These are phyloP conservation scores for Claviceps sp. DNA, from an alignment of 2,329 filamentous ascomycete species.

Conservation along the genomic window DNA sequence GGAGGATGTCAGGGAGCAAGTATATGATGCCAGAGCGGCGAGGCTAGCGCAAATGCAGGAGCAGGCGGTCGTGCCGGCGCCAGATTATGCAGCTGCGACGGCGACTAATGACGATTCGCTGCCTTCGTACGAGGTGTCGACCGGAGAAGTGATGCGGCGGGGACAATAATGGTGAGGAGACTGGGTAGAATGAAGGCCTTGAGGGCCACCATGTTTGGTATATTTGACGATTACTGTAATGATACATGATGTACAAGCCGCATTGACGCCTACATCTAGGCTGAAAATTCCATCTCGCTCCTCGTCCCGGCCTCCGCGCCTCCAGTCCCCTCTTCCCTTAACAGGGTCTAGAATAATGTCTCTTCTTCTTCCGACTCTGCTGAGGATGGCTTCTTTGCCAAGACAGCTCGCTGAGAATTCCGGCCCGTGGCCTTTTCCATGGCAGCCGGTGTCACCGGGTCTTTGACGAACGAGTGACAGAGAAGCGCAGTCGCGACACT, in stretches of 20 bases:
- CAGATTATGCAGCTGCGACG: neutral
- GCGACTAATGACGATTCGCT: neutral
- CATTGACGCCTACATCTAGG: neutral
- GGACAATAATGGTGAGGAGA: neutral
- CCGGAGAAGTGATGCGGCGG: neutral
- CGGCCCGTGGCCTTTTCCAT: neutral
- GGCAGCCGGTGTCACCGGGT: neutral
- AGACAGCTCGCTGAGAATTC: neutral
- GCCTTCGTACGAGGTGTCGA: neutral
- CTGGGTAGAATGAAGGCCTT: neutral
- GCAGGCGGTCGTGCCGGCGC: neutral
- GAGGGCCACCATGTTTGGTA: neutral
- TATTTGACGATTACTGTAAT: neutral
- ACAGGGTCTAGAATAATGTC: neutral
- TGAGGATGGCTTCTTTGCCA: neutral
- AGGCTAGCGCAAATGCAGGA: neutral
- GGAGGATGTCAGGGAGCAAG: neutral
- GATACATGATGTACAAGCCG: neutral
- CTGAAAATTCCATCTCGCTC: neutral
- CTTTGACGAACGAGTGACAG: slow-evolving; percentile 52
- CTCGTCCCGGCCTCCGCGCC: too few species aligned
- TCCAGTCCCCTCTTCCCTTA: neutral
- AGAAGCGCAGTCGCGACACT: slow-evolving; percentile 75
- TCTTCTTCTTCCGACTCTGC: neutral
- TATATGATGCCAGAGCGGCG: neutral